phyloP scores from a whole-genome alignment of 2,329 filamentous ascomycete genomes.

The Aureobasidium musti region DNA sequence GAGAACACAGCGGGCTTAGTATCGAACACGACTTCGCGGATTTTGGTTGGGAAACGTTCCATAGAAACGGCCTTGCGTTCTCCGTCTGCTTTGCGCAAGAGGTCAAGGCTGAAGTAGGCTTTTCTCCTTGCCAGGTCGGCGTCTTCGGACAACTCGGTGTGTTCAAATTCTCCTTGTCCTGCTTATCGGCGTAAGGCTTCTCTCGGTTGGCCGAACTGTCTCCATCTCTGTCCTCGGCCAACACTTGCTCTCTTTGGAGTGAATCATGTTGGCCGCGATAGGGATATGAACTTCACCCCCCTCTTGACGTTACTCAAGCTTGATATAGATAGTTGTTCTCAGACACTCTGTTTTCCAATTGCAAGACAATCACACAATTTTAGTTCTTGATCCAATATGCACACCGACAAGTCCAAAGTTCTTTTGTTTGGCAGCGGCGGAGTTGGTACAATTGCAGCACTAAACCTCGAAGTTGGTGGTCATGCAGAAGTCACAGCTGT shows the following conservation, averaged over 20 bases:
- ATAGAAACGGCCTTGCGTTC: not conserved
- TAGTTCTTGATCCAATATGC: not conserved
- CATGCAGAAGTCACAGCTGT: slow-evolving; percentile 57
- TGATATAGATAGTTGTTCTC: slow-evolving; percentile 22
- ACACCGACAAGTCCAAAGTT: slow-evolving; percentile 39
- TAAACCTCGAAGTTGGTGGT: slow-evolving; percentile 56
- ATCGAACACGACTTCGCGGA: not conserved
- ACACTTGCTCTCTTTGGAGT: slow-evolving; percentile 4
- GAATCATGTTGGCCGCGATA: slow-evolving; percentile 22
- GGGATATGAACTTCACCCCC: not conserved
- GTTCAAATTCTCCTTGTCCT: slow-evolving; percentile 6
- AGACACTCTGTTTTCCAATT: not conserved
- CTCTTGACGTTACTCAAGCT: slow-evolving; percentile 8
- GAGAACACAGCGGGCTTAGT: not conserved
- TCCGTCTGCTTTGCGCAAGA: slow-evolving; percentile 3
- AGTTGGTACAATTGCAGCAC: slow-evolving; percentile 59
- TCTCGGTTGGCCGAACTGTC: not conserved
- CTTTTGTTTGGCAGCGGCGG: slow-evolving; percentile 59
- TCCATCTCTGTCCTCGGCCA: slow-evolving; percentile 15
- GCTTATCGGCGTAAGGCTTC: slow-evolving; percentile 1
- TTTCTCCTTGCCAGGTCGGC: slow-evolving; percentile 18
- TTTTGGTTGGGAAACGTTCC: not conserved
- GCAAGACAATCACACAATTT: not conserved
- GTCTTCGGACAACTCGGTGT: slow-evolving; percentile 21
- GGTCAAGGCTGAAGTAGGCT: slow-evolving; percentile 4